Evolutionary conservation across 106 monocot species (phyloP).

Genomic region (Allium cepa): DNA sequence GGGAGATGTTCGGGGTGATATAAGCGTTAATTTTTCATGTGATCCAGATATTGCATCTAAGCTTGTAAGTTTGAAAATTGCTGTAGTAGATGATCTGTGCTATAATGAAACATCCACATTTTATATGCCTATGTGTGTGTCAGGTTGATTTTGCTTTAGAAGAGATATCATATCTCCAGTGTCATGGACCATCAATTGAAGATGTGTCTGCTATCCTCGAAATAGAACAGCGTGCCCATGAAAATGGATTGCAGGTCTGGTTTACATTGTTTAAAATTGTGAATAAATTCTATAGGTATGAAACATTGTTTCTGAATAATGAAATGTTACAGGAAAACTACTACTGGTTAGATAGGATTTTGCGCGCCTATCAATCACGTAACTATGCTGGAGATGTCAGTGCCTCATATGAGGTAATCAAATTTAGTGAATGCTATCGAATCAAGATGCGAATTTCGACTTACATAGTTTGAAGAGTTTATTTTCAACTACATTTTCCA

Average conservation of each 20-base stretch:
- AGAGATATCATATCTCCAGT: conserved; percentile 82
- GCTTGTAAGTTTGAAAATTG: conserved; percentile 47
- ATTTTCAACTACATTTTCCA: neutral
- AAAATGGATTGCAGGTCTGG: conserved; percentile 94
- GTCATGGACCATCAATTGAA: conserved; percentile 62
- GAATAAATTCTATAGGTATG: no score
- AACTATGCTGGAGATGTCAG: conserved; percentile 76
- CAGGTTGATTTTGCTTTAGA: conserved; percentile 94
- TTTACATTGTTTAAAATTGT: neutral
- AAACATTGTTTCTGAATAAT: neutral
- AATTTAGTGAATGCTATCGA: neutral
- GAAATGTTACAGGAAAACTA: conserved; percentile 74
- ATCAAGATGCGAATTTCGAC: no score
- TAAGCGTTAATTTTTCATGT: conserved; percentile 94
- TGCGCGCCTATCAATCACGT: conserved; percentile 92
- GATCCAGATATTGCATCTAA: conserved; percentile 89
- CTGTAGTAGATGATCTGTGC: neutral
- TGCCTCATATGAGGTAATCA: conserved; percentile 66
- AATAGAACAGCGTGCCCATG: conserved; percentile 99
- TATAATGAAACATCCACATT: neutral
- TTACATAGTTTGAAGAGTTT: neutral
- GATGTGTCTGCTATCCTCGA: conserved; percentile 85
- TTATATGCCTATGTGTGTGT: neutral
- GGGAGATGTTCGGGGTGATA: conserved; percentile 93
- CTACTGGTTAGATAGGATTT: conserved; percentile 91